Evolutionary conservation across 148 eudicot genomes (phyloP).

Genomic region (Rhododendron williamsianum): DNA sequence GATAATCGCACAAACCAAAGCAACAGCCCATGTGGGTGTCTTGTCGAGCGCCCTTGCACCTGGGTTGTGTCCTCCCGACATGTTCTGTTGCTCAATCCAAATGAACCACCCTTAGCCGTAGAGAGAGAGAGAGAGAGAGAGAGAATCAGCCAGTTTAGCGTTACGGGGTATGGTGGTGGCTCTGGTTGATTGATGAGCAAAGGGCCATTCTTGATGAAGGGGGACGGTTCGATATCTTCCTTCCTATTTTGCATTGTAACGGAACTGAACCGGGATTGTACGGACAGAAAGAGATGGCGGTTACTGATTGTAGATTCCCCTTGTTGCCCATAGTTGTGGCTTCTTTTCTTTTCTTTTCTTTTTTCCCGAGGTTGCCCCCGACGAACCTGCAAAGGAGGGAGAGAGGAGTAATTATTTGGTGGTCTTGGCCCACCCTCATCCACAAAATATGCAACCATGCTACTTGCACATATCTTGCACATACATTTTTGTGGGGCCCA

Average conservation of each 20-base stretch:
- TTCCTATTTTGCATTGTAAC: slow-evolving; percentile 17
- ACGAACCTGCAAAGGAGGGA: not conserved
- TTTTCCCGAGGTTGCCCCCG: not conserved
- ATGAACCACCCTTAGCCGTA: not conserved
- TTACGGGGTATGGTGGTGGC: not conserved
- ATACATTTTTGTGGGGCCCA: no score
- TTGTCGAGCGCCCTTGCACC: slow-evolving; percentile 53
- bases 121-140: not conserved
- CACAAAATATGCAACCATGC: no score
- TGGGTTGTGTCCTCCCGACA: slow-evolving; percentile 33
- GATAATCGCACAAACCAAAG: slow-evolving; percentile 60
- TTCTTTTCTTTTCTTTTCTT: no score
- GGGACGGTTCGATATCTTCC: not conserved
- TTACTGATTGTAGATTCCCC: not conserved
- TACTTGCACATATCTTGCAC: no score
- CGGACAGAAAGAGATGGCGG: slow-evolving; percentile 5
- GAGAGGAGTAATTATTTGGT: no score
- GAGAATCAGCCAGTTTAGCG: not conserved
- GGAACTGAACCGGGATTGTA: slow-evolving; percentile 29
- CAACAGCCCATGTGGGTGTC: slow-evolving; percentile 94
- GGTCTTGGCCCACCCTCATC: no score
- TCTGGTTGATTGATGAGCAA: slow-evolving; percentile 1
- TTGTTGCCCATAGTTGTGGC: slow-evolving; percentile 1
- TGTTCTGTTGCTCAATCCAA: not conserved
- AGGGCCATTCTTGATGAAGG: not conserved